Percentiles rank a stretch among this genome's conserved stretches.
phyloP scores from a whole-genome alignment of 495 filamentous ascomycete genomes.

The Staphylotrichum longicolle region DNA sequence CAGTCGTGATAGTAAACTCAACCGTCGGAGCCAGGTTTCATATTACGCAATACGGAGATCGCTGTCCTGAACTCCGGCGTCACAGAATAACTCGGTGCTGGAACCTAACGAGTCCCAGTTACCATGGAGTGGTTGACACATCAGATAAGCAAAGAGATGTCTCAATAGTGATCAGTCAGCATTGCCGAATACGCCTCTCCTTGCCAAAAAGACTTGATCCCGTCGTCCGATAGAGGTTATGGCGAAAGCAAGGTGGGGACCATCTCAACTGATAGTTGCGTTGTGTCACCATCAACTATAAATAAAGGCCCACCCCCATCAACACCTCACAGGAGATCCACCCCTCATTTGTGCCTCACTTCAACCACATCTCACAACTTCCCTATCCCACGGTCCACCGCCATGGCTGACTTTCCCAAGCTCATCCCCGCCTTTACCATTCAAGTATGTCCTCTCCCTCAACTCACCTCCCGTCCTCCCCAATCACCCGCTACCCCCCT shows the following conservation, averaged over 20 bases:
- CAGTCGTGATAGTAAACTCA: too few species aligned
- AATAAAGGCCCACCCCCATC: neutral
- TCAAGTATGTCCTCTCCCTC: conserved; percentile 27
- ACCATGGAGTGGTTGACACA: too few species aligned
- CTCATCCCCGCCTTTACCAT: conserved; percentile 48
- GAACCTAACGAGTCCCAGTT: too few species aligned
- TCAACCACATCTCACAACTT: neutral
- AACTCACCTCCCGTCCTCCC: neutral
- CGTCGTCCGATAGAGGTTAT: neutral
- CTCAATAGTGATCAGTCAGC: too few species aligned
- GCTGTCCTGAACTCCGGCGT: too few species aligned
- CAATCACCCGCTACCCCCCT: neutral
- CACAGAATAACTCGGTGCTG: too few species aligned
- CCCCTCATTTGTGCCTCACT: neutral
- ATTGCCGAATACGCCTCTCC: too few species aligned
- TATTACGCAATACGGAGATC: too few species aligned
- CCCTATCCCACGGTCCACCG: neutral
- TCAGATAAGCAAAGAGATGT: too few species aligned
- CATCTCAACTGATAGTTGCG: neutral
- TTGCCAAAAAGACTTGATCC: neutral
- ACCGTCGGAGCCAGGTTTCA: too few species aligned
- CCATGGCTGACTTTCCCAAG: conserved; percentile 40
- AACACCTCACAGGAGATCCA: neutral
- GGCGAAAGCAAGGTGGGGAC: neutral
- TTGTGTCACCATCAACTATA: neutral